phyloP scores from a whole-genome alignment of 305 asterid species.

The Rubia balearica region DNA sequence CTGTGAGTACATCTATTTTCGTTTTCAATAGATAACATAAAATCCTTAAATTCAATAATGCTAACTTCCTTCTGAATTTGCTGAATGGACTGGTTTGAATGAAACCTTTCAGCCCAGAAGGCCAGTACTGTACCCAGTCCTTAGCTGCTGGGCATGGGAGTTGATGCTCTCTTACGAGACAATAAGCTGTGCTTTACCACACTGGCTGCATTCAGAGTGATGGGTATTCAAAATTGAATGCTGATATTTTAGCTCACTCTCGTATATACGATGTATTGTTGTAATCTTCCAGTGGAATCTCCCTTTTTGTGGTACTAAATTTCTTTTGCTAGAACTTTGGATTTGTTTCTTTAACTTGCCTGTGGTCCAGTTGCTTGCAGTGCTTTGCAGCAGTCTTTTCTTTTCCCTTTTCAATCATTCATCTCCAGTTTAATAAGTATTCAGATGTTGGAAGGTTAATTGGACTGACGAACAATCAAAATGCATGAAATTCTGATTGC shows the following conservation, averaged over 20 bases:
- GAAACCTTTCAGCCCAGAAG: not conserved
- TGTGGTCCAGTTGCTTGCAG: constrained; percentile 9
- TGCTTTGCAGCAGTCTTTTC: not conserved
- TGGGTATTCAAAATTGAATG: not conserved
- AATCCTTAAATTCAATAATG: not conserved
- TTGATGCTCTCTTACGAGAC: not conserved
- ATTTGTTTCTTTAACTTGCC: not conserved
- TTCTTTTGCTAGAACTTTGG: not conserved
- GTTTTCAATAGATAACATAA: not conserved
- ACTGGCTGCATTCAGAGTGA: not conserved
- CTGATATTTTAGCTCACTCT: not conserved
- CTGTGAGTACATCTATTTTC: not conserved
- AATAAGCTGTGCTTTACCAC: not conserved
- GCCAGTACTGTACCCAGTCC: not conserved
- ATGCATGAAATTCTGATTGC: not conserved
- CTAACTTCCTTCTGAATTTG: not conserved
- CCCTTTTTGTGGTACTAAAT: not conserved
- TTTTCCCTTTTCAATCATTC: not conserved
- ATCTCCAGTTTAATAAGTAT: not conserved
- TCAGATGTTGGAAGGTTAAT: no score
- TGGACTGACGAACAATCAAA: not conserved
- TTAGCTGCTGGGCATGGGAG: not conserved
- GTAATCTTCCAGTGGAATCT: not conserved
- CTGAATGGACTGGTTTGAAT: not conserved
- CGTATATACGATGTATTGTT: not conserved